A percentile compares a stretch with the other conserved stretches of the same genome.
phyloP scores from a whole-genome alignment of 768 basidiomycete genomes.

The Wakefieldia striispora region DNA sequence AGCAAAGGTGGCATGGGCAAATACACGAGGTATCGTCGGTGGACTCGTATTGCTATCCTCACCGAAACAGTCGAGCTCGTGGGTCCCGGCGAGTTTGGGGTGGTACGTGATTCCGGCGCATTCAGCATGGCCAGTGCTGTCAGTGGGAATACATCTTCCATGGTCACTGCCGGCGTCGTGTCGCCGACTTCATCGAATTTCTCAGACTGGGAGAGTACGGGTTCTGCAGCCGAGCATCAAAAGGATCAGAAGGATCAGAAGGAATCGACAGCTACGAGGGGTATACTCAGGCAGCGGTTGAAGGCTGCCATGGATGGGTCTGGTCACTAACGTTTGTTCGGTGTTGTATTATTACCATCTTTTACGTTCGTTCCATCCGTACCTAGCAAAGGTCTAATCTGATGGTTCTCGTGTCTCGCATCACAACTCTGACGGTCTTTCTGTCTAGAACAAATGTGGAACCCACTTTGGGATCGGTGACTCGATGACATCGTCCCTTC shows the following conservation, averaged over 20 bases:
- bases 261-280: slow-evolving; percentile 14
- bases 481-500: too few relatives aligned
- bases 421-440: slow-evolving; percentile 90
- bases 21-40: slow-evolving; percentile 84
- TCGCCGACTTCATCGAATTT: slow-evolving; percentile 31
- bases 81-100: slow-evolving; percentile 32
- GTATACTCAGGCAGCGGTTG: slow-evolving; percentile 29
- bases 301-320: slow-evolving; percentile 31
- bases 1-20: slow-evolving; percentile 85
- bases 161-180: slow-evolving; percentile 20
- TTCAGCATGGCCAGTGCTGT: slow-evolving; percentile 13
- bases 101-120: slow-evolving; percentile 26
- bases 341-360: slow-evolving; percentile 21
- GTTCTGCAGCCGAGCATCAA: slow-evolving; percentile 19
- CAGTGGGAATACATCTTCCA: slow-evolving; percentile 17
- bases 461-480: too few relatives aligned
- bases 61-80: slow-evolving; percentile 67
- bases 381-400: not conserved
- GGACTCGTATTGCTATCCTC: slow-evolving; percentile 82
- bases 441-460: too few relatives aligned
- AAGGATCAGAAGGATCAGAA: slow-evolving; percentile 13
- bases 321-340: slow-evolving; percentile 11
- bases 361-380: not conserved
- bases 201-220: slow-evolving; percentile 30
- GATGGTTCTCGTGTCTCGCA: slow-evolving; percentile 36